Conservation (phyloP, 495 filamentous ascomycete genomes). For the Tetracladium marchalianum region DNA sequence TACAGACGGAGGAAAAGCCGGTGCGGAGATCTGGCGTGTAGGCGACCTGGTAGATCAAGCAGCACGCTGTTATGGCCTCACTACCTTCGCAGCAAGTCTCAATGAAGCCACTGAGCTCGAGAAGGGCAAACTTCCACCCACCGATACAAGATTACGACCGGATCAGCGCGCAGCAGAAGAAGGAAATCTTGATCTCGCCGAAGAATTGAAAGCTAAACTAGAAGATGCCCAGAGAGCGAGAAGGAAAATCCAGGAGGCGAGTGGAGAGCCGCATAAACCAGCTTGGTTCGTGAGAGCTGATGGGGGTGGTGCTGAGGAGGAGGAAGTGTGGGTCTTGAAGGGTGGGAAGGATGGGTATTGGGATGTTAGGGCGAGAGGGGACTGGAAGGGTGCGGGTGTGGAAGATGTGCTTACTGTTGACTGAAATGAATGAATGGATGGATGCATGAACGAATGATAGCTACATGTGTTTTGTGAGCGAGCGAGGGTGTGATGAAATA, state of each 20-base stretch:
- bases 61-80: conserved; percentile 73
- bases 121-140: conserved; percentile 57
- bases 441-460: no score
- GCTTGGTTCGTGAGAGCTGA: conserved; percentile 67
- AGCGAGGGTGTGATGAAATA: no score
- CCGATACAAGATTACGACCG: conserved; percentile 76
- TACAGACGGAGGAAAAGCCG: conserved; percentile 45
- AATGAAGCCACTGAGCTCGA: conserved; percentile 86
- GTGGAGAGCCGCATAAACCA: conserved; percentile 59
- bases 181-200: conserved; percentile 73
- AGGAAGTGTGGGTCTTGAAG: conserved; percentile 60
- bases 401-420: conserved; percentile 53
- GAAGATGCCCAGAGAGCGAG: conserved; percentile 79
- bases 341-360: conserved; percentile 79
- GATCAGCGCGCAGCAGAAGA: conserved; percentile 84
- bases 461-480: no score
- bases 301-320: conserved; percentile 25
- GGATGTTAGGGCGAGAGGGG: conserved; percentile 65
- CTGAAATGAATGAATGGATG: not conserved
- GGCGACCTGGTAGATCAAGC: conserved; percentile 68
- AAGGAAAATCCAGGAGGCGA: conserved; percentile 63
- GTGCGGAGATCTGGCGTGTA: conserved; percentile 64
- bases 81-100: conserved; percentile 71
- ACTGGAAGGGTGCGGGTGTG: conserved; percentile 51
- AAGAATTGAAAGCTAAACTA: conserved; percentile 69